These are phyloP conservation scores for Coemansia sp. DNA, from an alignment of 192 early-diverging fungal species.

Conservation along the genomic window DNA sequence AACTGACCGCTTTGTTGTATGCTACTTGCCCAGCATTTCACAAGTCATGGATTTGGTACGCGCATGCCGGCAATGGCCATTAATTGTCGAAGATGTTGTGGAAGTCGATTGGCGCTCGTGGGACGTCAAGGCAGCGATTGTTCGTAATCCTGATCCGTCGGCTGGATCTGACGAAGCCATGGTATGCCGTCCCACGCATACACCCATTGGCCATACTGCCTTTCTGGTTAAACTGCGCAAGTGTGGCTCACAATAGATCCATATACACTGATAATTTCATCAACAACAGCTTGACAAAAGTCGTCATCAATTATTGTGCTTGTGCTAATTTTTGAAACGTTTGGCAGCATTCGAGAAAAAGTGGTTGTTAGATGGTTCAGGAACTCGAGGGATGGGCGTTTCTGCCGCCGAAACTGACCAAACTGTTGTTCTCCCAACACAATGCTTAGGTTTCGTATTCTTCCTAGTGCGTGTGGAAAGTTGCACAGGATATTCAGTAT, in stretches of 20 bases:
- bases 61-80: constrained; percentile 17
- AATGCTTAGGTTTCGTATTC: no score
- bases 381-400: no score
- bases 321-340: no score
- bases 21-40: constrained; percentile 50
- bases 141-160: constrained; percentile 18
- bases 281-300: no score
- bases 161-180: constrained; percentile 28
- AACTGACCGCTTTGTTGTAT: constrained; percentile 35
- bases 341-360: no score
- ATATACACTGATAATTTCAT: no score
- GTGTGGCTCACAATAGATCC: constrained; percentile 1
- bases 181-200: constrained; percentile 56
- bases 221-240: constrained; percentile 58
- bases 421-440: no score
- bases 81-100: constrained; percentile 40
- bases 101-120: constrained; percentile 48
- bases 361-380: no score
- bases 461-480: no score
- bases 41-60: constrained; percentile 47
- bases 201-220: constrained; percentile 55
- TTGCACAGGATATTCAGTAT: no score
- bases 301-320: no score
- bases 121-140: constrained; percentile 34
- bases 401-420: no score